These are phyloP conservation scores for Pichia rugopelliculosa DNA, from an alignment of 805 yeast species.

Conservation along the genomic window DNA sequence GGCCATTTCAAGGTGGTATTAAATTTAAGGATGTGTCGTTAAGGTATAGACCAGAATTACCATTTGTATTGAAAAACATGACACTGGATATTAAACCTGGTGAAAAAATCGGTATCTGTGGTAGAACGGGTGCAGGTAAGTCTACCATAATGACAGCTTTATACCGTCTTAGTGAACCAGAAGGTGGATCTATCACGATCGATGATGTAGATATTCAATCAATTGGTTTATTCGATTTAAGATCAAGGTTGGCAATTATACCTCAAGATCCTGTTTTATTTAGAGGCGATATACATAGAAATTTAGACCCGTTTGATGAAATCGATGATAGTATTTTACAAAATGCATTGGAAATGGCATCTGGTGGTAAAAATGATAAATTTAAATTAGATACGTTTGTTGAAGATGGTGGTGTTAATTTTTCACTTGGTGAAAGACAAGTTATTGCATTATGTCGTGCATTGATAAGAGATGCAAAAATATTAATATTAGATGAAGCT, in stretches of 20 bases:
- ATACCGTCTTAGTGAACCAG: conserved; percentile 52
- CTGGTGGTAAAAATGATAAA: conserved; percentile 20
- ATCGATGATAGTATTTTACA: conserved; percentile 53
- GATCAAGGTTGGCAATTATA: conserved; percentile 71
- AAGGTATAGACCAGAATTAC: conserved; percentile 55
- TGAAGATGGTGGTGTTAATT: conserved; percentile 64
- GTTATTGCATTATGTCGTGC: conserved; percentile 79
- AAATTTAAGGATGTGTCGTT: conserved; percentile 42
- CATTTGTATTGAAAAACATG: conserved; percentile 47
- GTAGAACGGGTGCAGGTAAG: conserved; percentile 87
- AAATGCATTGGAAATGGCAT: conserved; percentile 55
- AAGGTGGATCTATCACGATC: conserved; percentile 47
- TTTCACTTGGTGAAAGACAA: conserved; percentile 74
- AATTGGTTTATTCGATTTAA: conserved; percentile 60
- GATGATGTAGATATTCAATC: conserved; percentile 63
- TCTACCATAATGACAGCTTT: conserved; percentile 60
- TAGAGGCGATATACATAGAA: conserved; percentile 68
- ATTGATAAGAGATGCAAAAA: conserved; percentile 63
- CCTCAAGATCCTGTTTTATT: conserved; percentile 89
- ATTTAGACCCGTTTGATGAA: conserved; percentile 68
- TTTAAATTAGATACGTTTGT: conserved; percentile 38
- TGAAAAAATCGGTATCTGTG: conserved; percentile 80
- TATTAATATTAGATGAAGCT: conserved; percentile 80
- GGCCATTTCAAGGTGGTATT: conserved; percentile 47
- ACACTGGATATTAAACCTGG: conserved; percentile 38